Evolutionary conservation across 345 rosid genomes (phyloP).

Genomic region (Citrus maxima): DNA sequence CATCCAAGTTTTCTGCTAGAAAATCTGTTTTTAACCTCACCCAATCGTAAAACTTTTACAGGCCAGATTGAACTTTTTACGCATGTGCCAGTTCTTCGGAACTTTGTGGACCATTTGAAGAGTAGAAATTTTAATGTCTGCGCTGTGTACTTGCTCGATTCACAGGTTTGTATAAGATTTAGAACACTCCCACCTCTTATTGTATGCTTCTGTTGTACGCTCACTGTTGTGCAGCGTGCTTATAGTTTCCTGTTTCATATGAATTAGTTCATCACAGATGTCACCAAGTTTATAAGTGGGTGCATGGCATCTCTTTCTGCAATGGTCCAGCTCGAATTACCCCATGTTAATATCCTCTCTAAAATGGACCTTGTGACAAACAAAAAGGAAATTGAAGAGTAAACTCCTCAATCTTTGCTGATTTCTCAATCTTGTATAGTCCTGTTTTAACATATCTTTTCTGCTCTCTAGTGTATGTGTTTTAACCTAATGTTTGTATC

Average conservation of each 20-base stretch:
- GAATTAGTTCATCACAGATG: slow-evolving; percentile 80
- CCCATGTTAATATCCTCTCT: slow-evolving; percentile 83
- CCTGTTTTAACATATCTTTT: neutral
- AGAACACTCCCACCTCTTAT: neutral
- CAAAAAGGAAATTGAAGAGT: slow-evolving; percentile 71
- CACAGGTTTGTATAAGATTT: slow-evolving; percentile 60
- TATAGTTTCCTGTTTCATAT: slow-evolving; percentile 11
- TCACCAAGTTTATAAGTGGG: slow-evolving; percentile 89
- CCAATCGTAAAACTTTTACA: slow-evolving; percentile 16
- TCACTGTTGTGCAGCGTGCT: neutral
- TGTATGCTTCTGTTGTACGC: neutral
- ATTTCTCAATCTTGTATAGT: neutral
- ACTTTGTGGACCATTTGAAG: slow-evolving; percentile 88
- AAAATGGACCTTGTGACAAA: slow-evolving; percentile 89
- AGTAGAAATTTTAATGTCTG: slow-evolving; percentile 80
- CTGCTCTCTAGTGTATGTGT: neutral
- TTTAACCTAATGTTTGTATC: slow-evolving; percentile 10
- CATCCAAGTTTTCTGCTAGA: neutral
- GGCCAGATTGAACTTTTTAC: slow-evolving; percentile 94
- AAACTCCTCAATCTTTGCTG: slow-evolving; percentile 13
- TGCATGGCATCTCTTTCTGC: slow-evolving; percentile 98
- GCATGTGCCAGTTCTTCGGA: slow-evolving; percentile 81
- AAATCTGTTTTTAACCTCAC: neutral
- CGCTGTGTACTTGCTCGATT: slow-evolving; percentile 83
- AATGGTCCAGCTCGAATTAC: slow-evolving; percentile 90